A percentile compares a stretch with the other conserved stretches of the same genome.
phyloP scores from a whole-genome alignment of 2,329 filamentous ascomycete genomes.

The Rutstroemia sp. region DNA sequence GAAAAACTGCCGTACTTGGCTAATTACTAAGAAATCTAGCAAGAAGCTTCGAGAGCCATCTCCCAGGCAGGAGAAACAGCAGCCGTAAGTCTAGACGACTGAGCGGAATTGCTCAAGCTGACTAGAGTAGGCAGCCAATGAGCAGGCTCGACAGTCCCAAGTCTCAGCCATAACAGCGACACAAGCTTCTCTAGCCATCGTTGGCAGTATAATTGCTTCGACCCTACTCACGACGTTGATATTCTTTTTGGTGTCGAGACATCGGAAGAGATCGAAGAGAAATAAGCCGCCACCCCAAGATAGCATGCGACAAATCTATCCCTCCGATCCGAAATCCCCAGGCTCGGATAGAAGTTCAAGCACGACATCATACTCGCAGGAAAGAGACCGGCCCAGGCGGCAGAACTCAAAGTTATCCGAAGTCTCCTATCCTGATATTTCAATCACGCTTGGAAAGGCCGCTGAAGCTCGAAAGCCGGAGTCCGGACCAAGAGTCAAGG shows the following conservation, averaged over 20 bases:
- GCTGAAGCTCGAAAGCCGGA: not conserved
- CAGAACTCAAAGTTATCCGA: not conserved
- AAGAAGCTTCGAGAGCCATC: not conserved
- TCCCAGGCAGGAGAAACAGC: not conserved
- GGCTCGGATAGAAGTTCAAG: not conserved
- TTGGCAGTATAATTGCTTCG: slow-evolving; percentile 36
- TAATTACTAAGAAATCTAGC: not conserved
- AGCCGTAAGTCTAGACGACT: not conserved
- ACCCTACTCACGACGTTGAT: slow-evolving; percentile 34
- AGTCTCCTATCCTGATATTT: not conserved
- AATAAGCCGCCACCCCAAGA: not conserved
- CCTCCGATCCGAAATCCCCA: not conserved
- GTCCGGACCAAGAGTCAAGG: slow-evolving; percentile 9
- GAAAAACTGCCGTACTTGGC: too few species aligned
- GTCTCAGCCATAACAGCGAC: slow-evolving; percentile 35
- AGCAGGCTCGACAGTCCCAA: slow-evolving; percentile 25
- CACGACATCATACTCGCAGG: not conserved
- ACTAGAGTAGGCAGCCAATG: not conserved
- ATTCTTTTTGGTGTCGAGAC: slow-evolving; percentile 33
- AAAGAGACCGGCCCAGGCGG: not conserved
- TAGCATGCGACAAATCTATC: not conserved
- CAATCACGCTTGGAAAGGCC: not conserved
- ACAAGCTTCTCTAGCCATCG: slow-evolving; percentile 36
- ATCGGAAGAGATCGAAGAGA: slow-evolving; percentile 16
- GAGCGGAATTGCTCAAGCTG: not conserved